phyloP scores from a whole-genome alignment of 495 filamentous ascomycete genomes.

The Penicillium lagena region DNA sequence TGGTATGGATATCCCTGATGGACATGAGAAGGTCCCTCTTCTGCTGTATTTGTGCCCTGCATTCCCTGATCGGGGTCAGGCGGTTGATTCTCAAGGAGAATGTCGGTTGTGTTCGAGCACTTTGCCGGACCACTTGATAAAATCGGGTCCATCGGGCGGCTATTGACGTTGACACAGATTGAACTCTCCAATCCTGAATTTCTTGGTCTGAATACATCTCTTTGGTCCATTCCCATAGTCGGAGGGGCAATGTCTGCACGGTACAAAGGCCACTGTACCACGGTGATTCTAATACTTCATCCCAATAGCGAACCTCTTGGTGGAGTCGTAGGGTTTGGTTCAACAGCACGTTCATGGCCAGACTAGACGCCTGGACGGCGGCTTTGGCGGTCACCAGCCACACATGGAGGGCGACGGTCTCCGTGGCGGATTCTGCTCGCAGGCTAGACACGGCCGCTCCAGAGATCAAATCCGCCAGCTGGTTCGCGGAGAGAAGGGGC shows the following conservation, averaged over 20 bases:
- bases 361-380: constrained; percentile 74
- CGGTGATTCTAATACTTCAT: constrained; percentile 68
- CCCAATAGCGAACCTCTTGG: constrained; percentile 91
- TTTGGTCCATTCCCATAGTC: constrained; percentile 59
- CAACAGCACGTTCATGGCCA: constrained; percentile 64
- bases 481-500: constrained; percentile 40
- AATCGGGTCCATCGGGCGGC: constrained; percentile 60
- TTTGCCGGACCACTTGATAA: constrained; percentile 70
- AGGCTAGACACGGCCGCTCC: constrained; percentile 40
- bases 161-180: constrained; percentile 2
- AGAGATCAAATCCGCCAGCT: constrained; percentile 52
- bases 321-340: constrained; percentile 73
- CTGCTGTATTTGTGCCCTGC: constrained; percentile 58
- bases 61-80: constrained; percentile 63
- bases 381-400: constrained; percentile 88
- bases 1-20: constrained; percentile 72
- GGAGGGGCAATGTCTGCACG: constrained; percentile 71
- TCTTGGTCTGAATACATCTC: constrained; percentile 56
- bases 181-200: constrained; percentile 12
- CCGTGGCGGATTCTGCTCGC: constrained; percentile 11
- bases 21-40: constrained; percentile 63
- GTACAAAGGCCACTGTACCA: constrained; percentile 68
- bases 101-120: constrained; percentile 56
- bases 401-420: constrained; percentile 37
- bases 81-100: constrained; percentile 50